These are phyloP conservation scores for Thuidium tamariscinum DNA, from an alignment of 225 moss, liverwort and hornwort species.

Conservation along the genomic window DNA sequence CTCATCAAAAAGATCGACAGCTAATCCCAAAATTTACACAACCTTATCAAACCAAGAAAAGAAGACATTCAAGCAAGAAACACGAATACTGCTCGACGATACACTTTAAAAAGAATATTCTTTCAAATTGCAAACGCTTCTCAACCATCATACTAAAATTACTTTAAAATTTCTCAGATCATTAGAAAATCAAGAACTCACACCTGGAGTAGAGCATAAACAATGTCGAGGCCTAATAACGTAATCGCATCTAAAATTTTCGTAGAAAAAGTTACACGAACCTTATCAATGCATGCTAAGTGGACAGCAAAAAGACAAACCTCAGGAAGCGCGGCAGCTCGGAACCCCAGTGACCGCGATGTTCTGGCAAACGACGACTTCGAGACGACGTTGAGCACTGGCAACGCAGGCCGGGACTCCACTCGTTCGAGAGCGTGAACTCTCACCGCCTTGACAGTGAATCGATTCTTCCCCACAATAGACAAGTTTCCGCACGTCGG, in stretches of 20 bases:
- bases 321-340: constrained; percentile 15
- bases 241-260: background rate
- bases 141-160: background rate
- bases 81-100: background rate
- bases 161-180: background rate
- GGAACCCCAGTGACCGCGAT: background rate
- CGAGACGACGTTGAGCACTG: background rate
- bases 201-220: background rate
- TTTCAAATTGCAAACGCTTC: background rate
- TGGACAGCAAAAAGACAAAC: background rate
- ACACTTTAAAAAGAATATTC: background rate
- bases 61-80: background rate
- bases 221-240: background rate
- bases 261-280: background rate
- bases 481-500: background rate
- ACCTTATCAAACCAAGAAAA: background rate
- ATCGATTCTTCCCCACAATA: background rate
- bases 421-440: background rate
- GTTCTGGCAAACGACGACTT: background rate
- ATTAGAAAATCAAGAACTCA: background rate
- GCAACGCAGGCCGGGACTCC: background rate
- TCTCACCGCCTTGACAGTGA: background rate
- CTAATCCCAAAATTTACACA: background rate
- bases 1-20: background rate
- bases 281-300: background rate